Conservation (phyloP, 2,329 filamentous ascomycete species). For the Apiospora koreana region DNA sequence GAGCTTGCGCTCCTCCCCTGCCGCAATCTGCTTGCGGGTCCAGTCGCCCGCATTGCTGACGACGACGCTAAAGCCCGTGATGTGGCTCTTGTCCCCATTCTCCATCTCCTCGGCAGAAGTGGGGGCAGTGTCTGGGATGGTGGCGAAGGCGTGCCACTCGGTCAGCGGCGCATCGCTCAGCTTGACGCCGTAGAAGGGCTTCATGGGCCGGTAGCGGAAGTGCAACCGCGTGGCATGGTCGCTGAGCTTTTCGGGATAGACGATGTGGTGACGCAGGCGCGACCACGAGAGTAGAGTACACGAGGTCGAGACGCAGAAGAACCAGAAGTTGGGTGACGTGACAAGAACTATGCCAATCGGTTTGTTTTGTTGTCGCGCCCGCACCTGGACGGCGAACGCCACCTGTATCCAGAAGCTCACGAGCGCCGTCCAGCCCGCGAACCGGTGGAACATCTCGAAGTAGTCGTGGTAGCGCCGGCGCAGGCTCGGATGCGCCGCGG, state of each 20-base stretch:
- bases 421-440: slow-evolving; percentile 55
- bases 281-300: slow-evolving; percentile 64
- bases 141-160: slow-evolving; percentile 66
- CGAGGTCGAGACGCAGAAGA: slow-evolving; percentile 55
- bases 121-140: slow-evolving; percentile 48
- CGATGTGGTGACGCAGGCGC: slow-evolving; percentile 56
- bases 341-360: slow-evolving; percentile 37
- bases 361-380: slow-evolving; percentile 31
- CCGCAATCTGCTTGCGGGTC: slow-evolving; percentile 54
- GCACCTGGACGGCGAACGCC: slow-evolving; percentile 22
- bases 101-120: not conserved
- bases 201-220: slow-evolving; percentile 52
- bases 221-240: slow-evolving; percentile 61
- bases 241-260: slow-evolving; percentile 59
- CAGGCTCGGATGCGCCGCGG: slow-evolving; percentile 52
- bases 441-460: slow-evolving; percentile 60
- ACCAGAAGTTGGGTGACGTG: slow-evolving; percentile 52
- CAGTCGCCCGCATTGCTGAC: slow-evolving; percentile 67
- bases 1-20: slow-evolving; percentile 47
- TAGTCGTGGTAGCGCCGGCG: slow-evolving; percentile 53
- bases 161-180: slow-evolving; percentile 53
- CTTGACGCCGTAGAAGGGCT: slow-evolving; percentile 50
- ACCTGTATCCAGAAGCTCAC: slow-evolving; percentile 46
- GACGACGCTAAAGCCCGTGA: slow-evolving; percentile 52
- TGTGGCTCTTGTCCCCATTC: not conserved